Percentiles rank a stretch among this genome's conserved stretches.
phyloP scores from a whole-genome alignment of 805 yeast genomes.

The Yamadazyma olivae region DNA sequence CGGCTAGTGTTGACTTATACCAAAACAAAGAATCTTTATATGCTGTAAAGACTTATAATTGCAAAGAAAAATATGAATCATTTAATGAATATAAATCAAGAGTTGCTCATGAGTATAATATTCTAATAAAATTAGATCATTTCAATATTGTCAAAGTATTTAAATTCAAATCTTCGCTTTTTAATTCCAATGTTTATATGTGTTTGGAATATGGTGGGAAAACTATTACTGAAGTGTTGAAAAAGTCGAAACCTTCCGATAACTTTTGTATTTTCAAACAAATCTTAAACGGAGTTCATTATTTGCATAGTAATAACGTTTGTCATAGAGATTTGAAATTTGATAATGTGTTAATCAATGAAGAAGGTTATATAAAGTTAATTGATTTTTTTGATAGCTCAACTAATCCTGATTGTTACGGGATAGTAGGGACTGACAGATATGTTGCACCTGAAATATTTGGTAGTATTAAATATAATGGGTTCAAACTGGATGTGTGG shows the following conservation, averaged over 20 bases:
- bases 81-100: constrained; percentile 35
- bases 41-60: constrained; percentile 47
- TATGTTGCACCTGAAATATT: constrained; percentile 50
- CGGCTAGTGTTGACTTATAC: constrained; percentile 9
- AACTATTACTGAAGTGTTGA: constrained; percentile 15
- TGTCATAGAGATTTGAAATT: constrained; percentile 53
- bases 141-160: constrained; percentile 31
- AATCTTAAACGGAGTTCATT: constrained; percentile 32
- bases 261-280: constrained; percentile 40
- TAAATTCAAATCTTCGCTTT: constrained; percentile 20
- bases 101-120: constrained; percentile 34
- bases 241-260: constrained; percentile 8
- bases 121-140: constrained; percentile 27
- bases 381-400: constrained; percentile 42
- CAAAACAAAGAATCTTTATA: constrained; percentile 9
- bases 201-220: constrained; percentile 22
- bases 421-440: constrained; percentile 46
- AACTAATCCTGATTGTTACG: constrained; percentile 21
- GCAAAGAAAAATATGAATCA: constrained; percentile 38
- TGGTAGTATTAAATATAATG: constrained; percentile 33
- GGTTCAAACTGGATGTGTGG: constrained; percentile 47
- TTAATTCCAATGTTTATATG: constrained; percentile 15
- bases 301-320: constrained; percentile 34
- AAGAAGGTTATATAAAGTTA: constrained; percentile 32
- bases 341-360: constrained; percentile 40